These are phyloP conservation scores for Chytriomyces confervae DNA, from an alignment of 192 early-diverging fungal species.

Conservation along the genomic window DNA sequence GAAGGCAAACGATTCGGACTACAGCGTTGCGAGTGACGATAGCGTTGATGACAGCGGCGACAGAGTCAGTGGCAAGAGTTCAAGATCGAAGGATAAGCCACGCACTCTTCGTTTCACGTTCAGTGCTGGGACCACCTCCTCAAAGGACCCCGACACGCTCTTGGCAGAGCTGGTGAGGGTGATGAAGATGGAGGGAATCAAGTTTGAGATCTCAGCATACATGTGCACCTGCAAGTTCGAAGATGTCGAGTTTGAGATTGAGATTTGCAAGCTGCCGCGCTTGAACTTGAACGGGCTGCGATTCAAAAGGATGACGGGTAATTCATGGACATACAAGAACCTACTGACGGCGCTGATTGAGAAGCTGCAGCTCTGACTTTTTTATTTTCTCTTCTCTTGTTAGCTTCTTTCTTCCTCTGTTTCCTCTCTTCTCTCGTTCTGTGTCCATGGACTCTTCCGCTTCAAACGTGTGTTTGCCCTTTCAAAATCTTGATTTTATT, in stretches of 20 bases:
- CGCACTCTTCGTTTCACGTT: conserved; percentile 64
- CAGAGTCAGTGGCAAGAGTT: conserved; percentile 21
- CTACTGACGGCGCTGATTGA: conserved; percentile 57
- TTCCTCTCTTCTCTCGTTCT: neutral
- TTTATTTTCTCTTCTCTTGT: too few relatives aligned
- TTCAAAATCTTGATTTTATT: too few relatives aligned
- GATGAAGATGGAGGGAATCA: conserved; percentile 45
- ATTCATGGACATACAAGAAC: conserved; percentile 68
- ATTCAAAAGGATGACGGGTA: conserved; percentile 62
- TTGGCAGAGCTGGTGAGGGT: conserved; percentile 54
- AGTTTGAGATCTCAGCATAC: conserved; percentile 13
- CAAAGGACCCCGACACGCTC: conserved; percentile 62
- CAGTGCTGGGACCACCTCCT: conserved; percentile 59
- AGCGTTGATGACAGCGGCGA: conserved; percentile 9
- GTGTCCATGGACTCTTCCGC: conserved; percentile 48
- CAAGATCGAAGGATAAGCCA: conserved; percentile 45
- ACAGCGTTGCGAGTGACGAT: conserved; percentile 31
- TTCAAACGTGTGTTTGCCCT: too few relatives aligned
- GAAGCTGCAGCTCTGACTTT: conserved; percentile 55
- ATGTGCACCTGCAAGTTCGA: conserved; percentile 41
- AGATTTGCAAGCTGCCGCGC: conserved; percentile 64
- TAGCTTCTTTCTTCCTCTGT: neutral
- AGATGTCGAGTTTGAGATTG: conserved; percentile 66
- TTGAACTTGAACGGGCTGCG: conserved; percentile 58
- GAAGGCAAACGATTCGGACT: conserved; percentile 24